Evolutionary conservation across 768 basidiomycete species (phyloP), one percentile per base, ranked within the genome.

Genomic region (Podaxis carcinomalis): DNA sequence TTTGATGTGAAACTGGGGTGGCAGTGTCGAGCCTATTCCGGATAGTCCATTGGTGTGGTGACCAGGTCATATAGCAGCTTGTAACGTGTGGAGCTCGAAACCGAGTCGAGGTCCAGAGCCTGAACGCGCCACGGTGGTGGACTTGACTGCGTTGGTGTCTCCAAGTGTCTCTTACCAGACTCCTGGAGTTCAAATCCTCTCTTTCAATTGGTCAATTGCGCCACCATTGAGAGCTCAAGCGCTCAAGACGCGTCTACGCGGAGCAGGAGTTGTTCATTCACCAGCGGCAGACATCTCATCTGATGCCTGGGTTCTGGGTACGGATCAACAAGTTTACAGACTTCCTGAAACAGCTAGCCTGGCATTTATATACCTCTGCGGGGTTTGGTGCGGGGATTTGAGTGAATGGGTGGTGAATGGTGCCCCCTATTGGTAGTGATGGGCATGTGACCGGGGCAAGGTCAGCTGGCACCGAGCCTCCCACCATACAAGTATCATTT

Each of bases 391-490:
- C 36, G 35, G 35, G 52, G 52, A 37, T 39, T 37, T 19, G 10
- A 42, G 23, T 44, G 10, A 25, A 55, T 23, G 25, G 21, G 3
- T 10, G 28, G 23, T 55, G 10, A 25, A 55, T 14, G 25, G 21
- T n/a, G 50, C 54, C 36, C 36, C 25, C 57, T 39, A 39, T 59
- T 39, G 50, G 50, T 37, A 6, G 37, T 50, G 56, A 49, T 50
- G 50, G 47, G 11, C 57, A 59, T 59, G 57, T 59, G 57, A 59
- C 57, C 50, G 49, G 56, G 39, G 39, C 54, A 56, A 57, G 57
- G 59, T 60, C 59, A 60, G 59, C 59, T 60, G 59, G 51, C 59
- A 53, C 39, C 7, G 39, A 19, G 27, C 56, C 56, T 56, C 56
- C 56, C 56, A 56, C 56, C 42, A 46, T 46, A 58, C 47, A 49